A percentile compares a stretch with the other conserved stretches of the same genome.
Conservation (phyloP, 768 basidiomycete genomes). For the Lactarius hengduanensis region DNA sequence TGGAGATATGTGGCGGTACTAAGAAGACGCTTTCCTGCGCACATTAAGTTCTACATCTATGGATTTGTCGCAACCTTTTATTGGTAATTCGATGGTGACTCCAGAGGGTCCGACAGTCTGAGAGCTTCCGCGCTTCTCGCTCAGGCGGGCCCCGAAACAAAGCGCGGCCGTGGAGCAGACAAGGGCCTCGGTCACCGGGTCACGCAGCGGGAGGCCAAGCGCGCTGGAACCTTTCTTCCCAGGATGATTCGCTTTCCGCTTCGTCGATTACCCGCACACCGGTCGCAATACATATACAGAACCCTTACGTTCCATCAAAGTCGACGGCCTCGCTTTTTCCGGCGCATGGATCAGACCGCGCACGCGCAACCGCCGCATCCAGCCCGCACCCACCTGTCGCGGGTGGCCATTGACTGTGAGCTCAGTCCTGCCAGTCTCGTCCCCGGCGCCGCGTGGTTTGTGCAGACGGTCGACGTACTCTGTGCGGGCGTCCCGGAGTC, state of each 20-base stretch:
- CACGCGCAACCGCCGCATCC: conserved; percentile 56
- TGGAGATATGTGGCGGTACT: too few species aligned
- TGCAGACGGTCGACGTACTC: conserved; percentile 52
- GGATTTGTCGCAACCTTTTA: neutral
- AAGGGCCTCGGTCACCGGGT: neutral
- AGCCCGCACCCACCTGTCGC: conserved; percentile 52
- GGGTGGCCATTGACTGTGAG: conserved; percentile 68
- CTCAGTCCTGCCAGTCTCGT: conserved; percentile 58
- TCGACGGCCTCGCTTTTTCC: conserved; percentile 46
- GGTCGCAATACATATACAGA: neutral
- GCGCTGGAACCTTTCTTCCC: neutral
- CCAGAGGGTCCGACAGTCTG: too few species aligned
- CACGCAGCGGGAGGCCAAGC: neutral
- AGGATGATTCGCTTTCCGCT: neutral
- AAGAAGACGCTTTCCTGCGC: neutral
- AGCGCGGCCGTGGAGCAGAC: neutral
- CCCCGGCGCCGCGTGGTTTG: conserved; percentile 55
- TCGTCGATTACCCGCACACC: neutral
- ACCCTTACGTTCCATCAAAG: conserved; percentile 37
- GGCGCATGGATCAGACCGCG: conserved; percentile 67
- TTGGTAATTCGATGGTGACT: neutral
- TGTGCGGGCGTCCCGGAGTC: conserved; percentile 43
- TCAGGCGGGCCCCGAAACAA: neutral
- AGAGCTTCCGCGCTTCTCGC: neutral
- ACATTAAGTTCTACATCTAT: neutral